phyloP scores from a whole-genome alignment of 352 stramenopile species.

The Globisporangium lucens region DNA sequence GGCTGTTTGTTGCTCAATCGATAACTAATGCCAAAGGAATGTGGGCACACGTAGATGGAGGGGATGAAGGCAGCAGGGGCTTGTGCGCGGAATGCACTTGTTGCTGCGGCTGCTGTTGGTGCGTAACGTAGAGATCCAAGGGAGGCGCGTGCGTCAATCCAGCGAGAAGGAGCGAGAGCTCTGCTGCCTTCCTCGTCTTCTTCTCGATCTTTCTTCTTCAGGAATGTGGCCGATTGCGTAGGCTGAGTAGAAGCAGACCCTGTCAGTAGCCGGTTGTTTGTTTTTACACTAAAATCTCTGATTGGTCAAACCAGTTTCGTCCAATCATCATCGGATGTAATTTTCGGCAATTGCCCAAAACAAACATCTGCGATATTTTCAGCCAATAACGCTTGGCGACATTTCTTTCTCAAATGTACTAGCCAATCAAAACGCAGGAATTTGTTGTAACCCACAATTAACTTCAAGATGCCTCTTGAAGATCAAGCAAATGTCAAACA shows the following conservation, averaged over 20 bases:
- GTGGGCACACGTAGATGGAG: too few relatives aligned
- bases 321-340: too few relatives aligned
- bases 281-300: too few relatives aligned
- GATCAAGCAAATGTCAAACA: not conserved
- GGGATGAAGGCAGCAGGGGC: not conserved
- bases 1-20: not conserved
- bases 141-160: not conserved
- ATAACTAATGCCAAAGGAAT: not conserved
- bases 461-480: not conserved
- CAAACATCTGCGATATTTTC: not conserved
- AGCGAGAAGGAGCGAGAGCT: not conserved
- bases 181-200: not conserved
- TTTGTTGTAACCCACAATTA: not conserved
- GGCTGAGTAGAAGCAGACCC: not conserved
- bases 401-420: not conserved
- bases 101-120: not conserved
- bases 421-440: not conserved
- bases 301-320: too few relatives aligned
- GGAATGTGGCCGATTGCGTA: not conserved
- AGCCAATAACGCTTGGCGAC: not conserved
- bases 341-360: too few relatives aligned
- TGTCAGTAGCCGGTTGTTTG: not conserved
- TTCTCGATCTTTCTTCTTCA: slow-evolving; percentile 13
- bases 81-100: not conserved
- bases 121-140: not conserved